A percentile compares a stretch with the other conserved stretches of the same genome.
Evolutionary conservation across 2,329 filamentous ascomycete species (phyloP).

Genomic region (Colletotrichum sp.): DNA sequence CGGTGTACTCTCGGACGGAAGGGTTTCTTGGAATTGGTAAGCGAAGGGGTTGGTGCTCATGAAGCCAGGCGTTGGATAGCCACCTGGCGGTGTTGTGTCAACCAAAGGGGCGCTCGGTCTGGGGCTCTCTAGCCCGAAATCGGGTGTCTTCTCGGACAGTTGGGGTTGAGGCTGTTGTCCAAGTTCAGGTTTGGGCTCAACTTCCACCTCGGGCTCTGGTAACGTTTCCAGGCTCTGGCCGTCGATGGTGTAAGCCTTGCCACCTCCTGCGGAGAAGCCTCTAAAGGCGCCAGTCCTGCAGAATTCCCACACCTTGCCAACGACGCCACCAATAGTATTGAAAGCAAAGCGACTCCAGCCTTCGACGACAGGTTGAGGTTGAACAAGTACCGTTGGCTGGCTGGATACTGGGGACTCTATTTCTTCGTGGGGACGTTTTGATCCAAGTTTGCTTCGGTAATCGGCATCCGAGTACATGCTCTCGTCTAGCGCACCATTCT

Average conservation of each 20-base stretch:
- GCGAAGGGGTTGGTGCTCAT: neutral
- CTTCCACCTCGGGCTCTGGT: neutral
- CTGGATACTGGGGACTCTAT: constrained; percentile 36
- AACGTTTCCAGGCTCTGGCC: neutral
- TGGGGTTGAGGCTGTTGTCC: neutral
- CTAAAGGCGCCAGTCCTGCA: constrained; percentile 77
- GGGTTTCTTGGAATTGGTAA: constrained; percentile 28
- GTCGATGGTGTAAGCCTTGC: constrained; percentile 68
- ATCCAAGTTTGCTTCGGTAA: constrained; percentile 58
- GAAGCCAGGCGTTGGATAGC: constrained; percentile 34
- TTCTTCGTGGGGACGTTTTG: constrained; percentile 45
- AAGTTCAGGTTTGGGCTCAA: neutral
- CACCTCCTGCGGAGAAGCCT: constrained; percentile 88
- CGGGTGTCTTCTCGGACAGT: neutral
- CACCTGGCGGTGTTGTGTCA: constrained; percentile 22
- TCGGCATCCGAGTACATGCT: constrained; percentile 63
- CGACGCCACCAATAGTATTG: constrained; percentile 67
- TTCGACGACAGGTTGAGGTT: constrained; percentile 33
- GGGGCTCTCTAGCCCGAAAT: neutral
- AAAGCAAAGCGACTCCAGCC: constrained; percentile 67
- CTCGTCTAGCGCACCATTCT: constrained; percentile 49
- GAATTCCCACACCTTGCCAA: constrained; percentile 85
- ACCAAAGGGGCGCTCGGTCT: neutral
- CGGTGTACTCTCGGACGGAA: constrained; percentile 45
- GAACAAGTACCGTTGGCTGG: constrained; percentile 37